phyloP scores from a whole-genome alignment of 176 grass and related monocot species.

The Eragrostis nindensis region DNA sequence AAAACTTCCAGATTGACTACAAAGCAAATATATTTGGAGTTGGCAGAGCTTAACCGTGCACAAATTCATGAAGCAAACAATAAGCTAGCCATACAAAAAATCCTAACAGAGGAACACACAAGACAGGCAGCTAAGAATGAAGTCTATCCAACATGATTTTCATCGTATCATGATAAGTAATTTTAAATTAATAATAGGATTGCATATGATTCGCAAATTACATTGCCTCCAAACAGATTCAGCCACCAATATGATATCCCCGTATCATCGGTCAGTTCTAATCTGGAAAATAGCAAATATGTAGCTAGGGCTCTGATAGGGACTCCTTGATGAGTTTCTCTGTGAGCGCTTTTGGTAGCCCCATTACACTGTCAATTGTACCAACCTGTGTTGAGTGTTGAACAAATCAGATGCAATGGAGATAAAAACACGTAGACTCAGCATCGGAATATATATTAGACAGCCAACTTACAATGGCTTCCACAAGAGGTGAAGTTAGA shows the following conservation, averaged over 20 bases:
- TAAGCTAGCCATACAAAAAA: background rate
- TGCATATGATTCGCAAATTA: constrained; percentile 12
- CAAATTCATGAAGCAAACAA: constrained; percentile 19
- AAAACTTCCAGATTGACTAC: no score
- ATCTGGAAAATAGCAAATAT: constrained; percentile 1
- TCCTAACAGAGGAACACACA: background rate
- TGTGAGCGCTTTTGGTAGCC: constrained; percentile 84
- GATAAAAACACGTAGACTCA: background rate
- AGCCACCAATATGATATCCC: constrained; percentile 4
- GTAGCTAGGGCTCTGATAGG: constrained; percentile 47
- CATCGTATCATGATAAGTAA: background rate
- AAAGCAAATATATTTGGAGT: no score
- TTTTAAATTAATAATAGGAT: background rate
- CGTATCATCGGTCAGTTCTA: constrained; percentile 10
- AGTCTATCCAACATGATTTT: background rate
- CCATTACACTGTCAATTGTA: constrained; percentile 94
- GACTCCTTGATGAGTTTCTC: constrained; percentile 81
- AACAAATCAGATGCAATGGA: background rate
- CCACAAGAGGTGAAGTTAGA: constrained; percentile 86
- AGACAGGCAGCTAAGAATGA: background rate
- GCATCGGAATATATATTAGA: constrained; percentile 27
- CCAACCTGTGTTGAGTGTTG: constrained; percentile 57
- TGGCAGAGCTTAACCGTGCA: no score
- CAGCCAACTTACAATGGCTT: constrained; percentile 79
- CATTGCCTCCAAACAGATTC: background rate